Percentiles rank a stretch among this genome's conserved stretches.
These are phyloP conservation scores for Leccinum variabile DNA, from an alignment of 1,284 basidiomycete genomes.

Conservation along the genomic window DNA sequence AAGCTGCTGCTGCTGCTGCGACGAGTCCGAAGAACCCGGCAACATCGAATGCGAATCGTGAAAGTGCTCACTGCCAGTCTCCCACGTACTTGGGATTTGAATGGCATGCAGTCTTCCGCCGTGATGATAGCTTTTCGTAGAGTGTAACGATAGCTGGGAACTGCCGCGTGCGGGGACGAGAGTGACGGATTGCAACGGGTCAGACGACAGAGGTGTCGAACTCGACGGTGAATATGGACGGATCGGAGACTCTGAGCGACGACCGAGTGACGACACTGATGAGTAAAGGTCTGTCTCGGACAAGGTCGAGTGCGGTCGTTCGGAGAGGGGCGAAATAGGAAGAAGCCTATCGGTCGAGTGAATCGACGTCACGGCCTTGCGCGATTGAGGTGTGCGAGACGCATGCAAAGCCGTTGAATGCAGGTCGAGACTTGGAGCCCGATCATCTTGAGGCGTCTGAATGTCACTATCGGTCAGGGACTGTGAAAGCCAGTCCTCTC, in stretches of 20 bases:
- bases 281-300: conserved; percentile 22
- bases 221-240: conserved; percentile 5
- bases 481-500: conserved; percentile 15
- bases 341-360: conserved; percentile 26
- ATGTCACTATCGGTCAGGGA: neutral
- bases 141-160: neutral
- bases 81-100: neutral
- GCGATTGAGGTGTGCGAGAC: conserved; percentile 1
- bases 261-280: conserved; percentile 12
- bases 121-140: conserved; percentile 1
- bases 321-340: conserved; percentile 21
- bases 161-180: neutral
- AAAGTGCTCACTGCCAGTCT: neutral
- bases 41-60: neutral
- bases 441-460: neutral
- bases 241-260: conserved; percentile 11
- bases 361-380: conserved; percentile 6
- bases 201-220: neutral
- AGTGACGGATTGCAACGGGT: conserved; percentile 7
- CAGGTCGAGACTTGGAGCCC: conserved; percentile 1
- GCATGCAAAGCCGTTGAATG: neutral
- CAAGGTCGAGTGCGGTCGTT: conserved; percentile 13
- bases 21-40: neutral
- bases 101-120: conserved; percentile 30
- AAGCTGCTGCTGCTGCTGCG: neutral